Conservation (phyloP, 176 grass and related monocot species). For the Tuctoria greenei region DNA sequence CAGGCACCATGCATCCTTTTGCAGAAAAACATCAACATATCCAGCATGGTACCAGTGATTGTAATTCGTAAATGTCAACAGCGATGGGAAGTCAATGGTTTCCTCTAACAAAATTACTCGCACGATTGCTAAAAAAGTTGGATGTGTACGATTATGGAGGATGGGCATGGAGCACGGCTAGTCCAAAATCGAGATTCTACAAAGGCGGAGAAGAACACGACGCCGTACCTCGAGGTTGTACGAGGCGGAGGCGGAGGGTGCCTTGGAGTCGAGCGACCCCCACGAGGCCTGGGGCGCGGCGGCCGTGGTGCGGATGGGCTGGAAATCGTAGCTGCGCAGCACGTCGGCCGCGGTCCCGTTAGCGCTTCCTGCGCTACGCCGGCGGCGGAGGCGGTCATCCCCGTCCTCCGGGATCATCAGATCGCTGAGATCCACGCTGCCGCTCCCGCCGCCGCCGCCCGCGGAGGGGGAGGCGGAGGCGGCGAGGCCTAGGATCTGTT, state of each 20-base stretch:
- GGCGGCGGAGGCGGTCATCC: slow-evolving; percentile 43
- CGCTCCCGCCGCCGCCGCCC: neutral
- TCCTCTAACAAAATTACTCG: neutral
- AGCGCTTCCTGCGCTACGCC: slow-evolving; percentile 20
- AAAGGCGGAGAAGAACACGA: neutral
- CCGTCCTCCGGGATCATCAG: slow-evolving; percentile 60
- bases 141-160: neutral
- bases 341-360: slow-evolving; percentile 45
- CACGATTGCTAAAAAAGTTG: neutral
- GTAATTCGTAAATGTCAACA: neutral
- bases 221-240: slow-evolving; percentile 50
- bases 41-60: neutral
- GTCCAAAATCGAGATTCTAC: slow-evolving; percentile 29
- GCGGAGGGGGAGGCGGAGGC: slow-evolving; percentile 30
- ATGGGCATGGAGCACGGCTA: neutral
- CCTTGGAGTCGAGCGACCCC: slow-evolving; percentile 54
- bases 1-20: neutral
- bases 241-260: slow-evolving; percentile 42
- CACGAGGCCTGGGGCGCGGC: slow-evolving; percentile 16
- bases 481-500: slow-evolving; percentile 54
- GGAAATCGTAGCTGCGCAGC: slow-evolving; percentile 74
- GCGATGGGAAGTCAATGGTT: neutral
- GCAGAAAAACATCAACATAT: neutral
- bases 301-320: slow-evolving; percentile 51
- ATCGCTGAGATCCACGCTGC: slow-evolving; percentile 55